These are phyloP conservation scores for Apiotrichum mycotoxinovorans DNA, from an alignment of 1,284 basidiomycete genomes.

Conservation along the genomic window DNA sequence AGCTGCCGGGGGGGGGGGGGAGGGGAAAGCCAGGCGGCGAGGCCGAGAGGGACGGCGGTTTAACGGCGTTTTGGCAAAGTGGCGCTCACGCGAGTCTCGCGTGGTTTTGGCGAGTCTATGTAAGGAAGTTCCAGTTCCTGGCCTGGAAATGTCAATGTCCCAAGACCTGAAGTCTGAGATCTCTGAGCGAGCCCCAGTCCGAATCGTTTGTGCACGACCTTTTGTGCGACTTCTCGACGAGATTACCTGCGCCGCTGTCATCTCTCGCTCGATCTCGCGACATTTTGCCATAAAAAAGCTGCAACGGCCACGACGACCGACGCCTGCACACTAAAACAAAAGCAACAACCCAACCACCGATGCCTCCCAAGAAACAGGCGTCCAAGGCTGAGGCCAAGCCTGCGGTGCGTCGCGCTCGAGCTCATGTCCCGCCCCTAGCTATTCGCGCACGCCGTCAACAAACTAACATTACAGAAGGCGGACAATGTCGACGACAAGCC, in stretches of 20 bases:
- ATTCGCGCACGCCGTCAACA: background rate
- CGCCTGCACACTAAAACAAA: too few relatives aligned
- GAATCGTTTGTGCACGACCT: background rate
- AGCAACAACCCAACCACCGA: slow-evolving; percentile 14
- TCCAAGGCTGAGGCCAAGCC: slow-evolving; percentile 30
- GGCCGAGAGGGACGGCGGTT: background rate
- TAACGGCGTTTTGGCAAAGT: slow-evolving; percentile 8
- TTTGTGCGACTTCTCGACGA: background rate
- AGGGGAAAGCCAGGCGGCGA: background rate
- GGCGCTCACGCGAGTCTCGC: slow-evolving; percentile 4
- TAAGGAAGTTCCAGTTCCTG: background rate
- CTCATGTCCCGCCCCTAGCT: background rate
- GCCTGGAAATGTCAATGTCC: background rate
- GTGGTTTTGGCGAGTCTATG: background rate
- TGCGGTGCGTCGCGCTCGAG: slow-evolving; percentile 3
- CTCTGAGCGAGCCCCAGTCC: background rate
- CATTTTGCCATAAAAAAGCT: too few relatives aligned
- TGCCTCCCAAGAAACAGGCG: slow-evolving; percentile 45
- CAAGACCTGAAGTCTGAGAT: too few relatives aligned
- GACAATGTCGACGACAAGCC: slow-evolving; percentile 64
- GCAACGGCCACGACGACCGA: too few relatives aligned
- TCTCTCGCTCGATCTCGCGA: too few relatives aligned
- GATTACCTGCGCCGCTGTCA: too few relatives aligned
- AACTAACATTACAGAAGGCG: slow-evolving; percentile 33
- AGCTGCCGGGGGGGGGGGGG: too few relatives aligned